These are phyloP conservation scores for Lablab purpureus DNA, from an alignment of 306 rosid species.

Conservation along the genomic window DNA sequence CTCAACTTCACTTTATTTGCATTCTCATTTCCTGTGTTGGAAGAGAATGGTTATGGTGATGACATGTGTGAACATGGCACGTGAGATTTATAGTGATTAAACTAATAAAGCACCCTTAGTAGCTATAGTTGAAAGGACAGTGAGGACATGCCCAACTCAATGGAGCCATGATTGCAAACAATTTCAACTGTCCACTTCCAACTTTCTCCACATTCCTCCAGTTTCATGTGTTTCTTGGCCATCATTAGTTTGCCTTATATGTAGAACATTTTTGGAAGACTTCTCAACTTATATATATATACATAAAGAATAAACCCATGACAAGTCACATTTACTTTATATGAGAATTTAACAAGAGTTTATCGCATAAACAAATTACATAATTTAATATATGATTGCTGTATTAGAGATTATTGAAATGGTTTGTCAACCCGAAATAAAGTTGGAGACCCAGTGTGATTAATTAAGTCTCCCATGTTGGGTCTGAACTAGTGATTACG, in stretches of 20 bases:
- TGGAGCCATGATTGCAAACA: conserved; percentile 36
- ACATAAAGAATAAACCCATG: neutral
- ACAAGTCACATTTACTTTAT: neutral
- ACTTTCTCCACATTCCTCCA: neutral
- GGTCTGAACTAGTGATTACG: conserved; percentile 9
- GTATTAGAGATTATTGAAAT: too few species aligned
- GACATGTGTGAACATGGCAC: conserved; percentile 41
- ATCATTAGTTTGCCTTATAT: neutral
- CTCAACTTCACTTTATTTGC: conserved; percentile 25
- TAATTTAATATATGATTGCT: neutral
- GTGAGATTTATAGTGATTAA: conserved; percentile 35
- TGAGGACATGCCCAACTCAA: conserved; percentile 37
- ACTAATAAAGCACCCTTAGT: conserved; percentile 29
- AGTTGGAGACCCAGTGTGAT: too few species aligned
- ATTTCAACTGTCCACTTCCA: conserved; percentile 33
- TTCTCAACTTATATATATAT: neutral
- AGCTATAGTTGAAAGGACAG: conserved; percentile 20
- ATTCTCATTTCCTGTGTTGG: neutral
- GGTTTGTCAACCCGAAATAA: too few species aligned
- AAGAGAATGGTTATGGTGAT: conserved; percentile 34
- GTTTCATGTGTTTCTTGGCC: conserved; percentile 11
- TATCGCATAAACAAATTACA: neutral
- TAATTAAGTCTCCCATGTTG: neutral
- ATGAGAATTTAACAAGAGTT: neutral
- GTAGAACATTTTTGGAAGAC: conserved; percentile 6